Conservation (phyloP, 2,329 filamentous ascomycete genomes). For the Penicillium sp. region DNA sequence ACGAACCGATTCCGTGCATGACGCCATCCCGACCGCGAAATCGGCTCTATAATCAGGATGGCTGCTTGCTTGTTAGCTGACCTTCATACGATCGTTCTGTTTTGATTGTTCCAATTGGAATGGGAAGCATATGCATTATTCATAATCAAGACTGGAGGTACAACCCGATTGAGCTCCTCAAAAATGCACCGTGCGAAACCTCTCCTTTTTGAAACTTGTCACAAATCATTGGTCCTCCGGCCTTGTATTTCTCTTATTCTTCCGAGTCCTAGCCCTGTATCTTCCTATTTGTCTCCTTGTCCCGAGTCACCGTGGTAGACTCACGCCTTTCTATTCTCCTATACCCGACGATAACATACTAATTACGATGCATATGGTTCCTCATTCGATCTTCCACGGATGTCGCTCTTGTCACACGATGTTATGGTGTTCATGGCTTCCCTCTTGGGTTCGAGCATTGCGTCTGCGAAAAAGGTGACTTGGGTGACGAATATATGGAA, state of each 20-base stretch:
- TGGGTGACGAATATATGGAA: background rate
- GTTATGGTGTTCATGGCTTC: background rate
- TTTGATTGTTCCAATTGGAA: background rate
- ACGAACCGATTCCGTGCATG: constrained; percentile 2
- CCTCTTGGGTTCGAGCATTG: background rate
- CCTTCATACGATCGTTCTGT: background rate
- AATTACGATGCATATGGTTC: background rate
- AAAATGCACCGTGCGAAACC: background rate
- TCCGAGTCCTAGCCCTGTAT: constrained; percentile 2
- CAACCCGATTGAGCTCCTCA: background rate
- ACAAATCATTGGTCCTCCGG: background rate
- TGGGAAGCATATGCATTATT: background rate
- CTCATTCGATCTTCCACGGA: background rate
- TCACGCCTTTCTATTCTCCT: background rate
- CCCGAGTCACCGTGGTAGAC: background rate
- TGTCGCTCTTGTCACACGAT: background rate
- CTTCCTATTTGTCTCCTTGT: background rate
- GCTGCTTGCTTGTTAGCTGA: background rate
- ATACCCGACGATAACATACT: background rate
- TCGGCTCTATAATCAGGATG: background rate
- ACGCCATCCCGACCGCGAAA: background rate
- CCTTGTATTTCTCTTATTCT: background rate
- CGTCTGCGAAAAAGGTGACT: background rate
- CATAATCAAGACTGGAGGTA: background rate
- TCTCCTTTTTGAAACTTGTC: background rate